Evolutionary conservation across 2,329 filamentous ascomycete genomes (phyloP).

Genomic region (Myotisia sp.): DNA sequence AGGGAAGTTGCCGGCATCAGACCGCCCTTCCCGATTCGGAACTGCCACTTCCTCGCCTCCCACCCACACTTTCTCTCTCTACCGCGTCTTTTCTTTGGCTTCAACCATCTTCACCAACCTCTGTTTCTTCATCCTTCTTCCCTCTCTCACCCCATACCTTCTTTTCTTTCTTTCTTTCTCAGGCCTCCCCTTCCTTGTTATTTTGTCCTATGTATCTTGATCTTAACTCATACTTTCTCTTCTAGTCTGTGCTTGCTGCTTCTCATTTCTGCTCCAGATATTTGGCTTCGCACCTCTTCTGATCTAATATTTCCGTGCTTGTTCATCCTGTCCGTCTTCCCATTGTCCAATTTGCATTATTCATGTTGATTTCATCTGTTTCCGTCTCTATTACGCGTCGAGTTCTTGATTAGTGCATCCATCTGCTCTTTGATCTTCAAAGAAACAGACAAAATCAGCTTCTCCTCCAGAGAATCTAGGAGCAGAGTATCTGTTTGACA

Average conservation of each 20-base stretch:
- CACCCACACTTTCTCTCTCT: no score
- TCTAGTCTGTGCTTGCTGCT: constrained; percentile 5
- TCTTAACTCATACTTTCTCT: constrained; percentile 4
- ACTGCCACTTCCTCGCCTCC: no score
- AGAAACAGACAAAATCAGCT: no score
- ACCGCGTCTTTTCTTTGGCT: constrained; percentile 10
- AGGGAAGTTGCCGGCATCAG: no score
- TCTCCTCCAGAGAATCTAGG: no score
- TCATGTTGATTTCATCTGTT: constrained; percentile 3
- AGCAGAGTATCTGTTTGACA: no score
- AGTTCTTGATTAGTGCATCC: no score
- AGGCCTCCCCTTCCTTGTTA: constrained; percentile 3
- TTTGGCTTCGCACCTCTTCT: constrained; percentile 1
- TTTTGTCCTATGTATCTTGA: constrained; percentile 4
- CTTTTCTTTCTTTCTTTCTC: constrained; percentile 5
- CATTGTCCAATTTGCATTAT: background rate
- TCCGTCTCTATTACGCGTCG: constrained; percentile 1
- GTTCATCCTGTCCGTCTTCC: background rate
- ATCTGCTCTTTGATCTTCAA: no score
- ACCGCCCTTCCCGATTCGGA: no score
- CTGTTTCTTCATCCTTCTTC: constrained; percentile 13
- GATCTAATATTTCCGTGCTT: constrained; percentile 6
- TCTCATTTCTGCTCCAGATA: constrained; percentile 1
- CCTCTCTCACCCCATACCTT: constrained; percentile 9
- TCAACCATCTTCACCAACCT: constrained; percentile 15